Base-by-base conservation (phyloP, 192 early-diverging fungal genomes). In the Chytriomyces sp. region DNA sequence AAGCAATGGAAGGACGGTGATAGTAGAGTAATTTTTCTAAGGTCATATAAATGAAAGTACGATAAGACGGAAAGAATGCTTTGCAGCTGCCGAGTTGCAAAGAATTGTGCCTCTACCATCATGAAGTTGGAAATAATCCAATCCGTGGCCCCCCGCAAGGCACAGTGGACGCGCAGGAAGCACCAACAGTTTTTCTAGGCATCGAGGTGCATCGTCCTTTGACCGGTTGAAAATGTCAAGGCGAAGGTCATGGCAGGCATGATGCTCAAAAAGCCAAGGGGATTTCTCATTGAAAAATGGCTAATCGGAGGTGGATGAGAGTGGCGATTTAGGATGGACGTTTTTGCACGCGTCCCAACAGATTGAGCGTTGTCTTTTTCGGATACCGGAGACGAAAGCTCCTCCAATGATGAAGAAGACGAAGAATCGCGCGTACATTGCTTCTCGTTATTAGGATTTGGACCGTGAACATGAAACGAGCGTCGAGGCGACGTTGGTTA, bases 201-300 rank as follows among this genome's bases (percentile, higher is more conserved):
- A 69, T 37, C 67, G 67, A 17, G 12, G 69, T 25, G 69, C 57
- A 7, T 71, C 69, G 5, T 71, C 69, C 25, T 71, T 71, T 41
- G 69, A 71, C 30, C 32, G 56, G 14, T 71, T 10, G 69, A 71
- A 32, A 71, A 60, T 3, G 69, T 71, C 4, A 58, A 58, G 25
- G n/a, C 53, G 5, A 10, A 32, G 1, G 69, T 71, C 33, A 38
- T 10, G 25, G 55, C 58, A 37, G 39, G 56, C 28, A 59, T 71
- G 38, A 32, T n/a, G 34, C n/a, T 17, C 14, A 5, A 14, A 59
- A 26, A 5, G 28, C 25, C 37, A 8, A 63, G 38, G n/a, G n/a
- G n/a, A n/a, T n/a, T n/a, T n/a, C n/a, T n/a, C n/a, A n/a, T n/a
- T n/a, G n/a, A n/a, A n/a, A n/a, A n/a, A n/a, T n/a, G n/a, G n/a